Evolutionary conservation across 768 basidiomycete genomes (phyloP), one percentile per base, ranked within the genome.

Genomic region (Naganishia friedmannii): DNA sequence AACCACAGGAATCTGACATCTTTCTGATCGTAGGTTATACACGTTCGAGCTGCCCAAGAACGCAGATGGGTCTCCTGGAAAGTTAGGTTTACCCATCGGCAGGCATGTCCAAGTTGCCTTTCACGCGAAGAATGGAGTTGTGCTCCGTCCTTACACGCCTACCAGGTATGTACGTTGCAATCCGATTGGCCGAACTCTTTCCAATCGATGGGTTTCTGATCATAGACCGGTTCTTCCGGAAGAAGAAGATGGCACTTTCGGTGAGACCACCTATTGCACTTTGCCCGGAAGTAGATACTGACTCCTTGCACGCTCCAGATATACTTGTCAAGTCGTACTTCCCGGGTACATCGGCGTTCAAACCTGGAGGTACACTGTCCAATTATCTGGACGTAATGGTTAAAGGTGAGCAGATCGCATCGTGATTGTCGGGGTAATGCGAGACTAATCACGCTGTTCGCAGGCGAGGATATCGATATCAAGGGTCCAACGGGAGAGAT

Each of bases 291-390:
- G 8, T 15, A 46, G 17, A 6, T n/a, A 15, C 23, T 45, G 19
- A 45, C 42, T 34, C 1, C 5, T 37, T 51, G 3, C 66, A 10
- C 7, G 5, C 48, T 26, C 21, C 32, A 70, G 68, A 71, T 51
- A 54, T 71, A 21, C 70, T 71, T 34, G 65, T 71, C 23, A 71
- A 71, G 66, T 46, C 65, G 19, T 71, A 71, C 57, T 71, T 71
- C 66, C 70, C 70, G 13, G 28, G 48, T 26, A 37, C 65, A 15
- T 48, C 65, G 5, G 37, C 51, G n/a, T 71, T 71, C 42, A 45
- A 45, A 21, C 70, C 70, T 19, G 70, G 70, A 7, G 70, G 70
- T 21, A 71, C 70, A 21, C 29, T 71, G 65, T 65, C 45, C 13
- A 71, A 71, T 53, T 71, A 71, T 32, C 28, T 71, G 1, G 70